Evolutionary conservation across 2,329 filamentous ascomycete species (phyloP), one percentile per base, ranked within the genome.

Genomic region (Fusarium agapanthi): DNA sequence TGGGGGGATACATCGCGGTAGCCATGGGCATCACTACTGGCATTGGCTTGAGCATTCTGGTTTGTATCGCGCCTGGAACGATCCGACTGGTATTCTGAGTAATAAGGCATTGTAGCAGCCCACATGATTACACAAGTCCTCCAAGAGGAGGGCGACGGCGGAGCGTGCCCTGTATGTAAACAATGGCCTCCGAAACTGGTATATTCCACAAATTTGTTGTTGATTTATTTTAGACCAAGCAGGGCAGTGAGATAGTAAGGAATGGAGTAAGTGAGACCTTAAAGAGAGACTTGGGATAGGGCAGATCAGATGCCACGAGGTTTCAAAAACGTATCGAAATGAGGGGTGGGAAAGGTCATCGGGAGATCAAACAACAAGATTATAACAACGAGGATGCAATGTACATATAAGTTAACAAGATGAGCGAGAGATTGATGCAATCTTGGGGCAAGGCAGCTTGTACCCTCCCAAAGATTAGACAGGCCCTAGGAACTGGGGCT

Each of bases 391-490:
- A 77, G 68, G 70, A 73, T 64, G 68, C 66, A 67, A 65, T 69
- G 72, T 75, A 75, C 72, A 75, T 76, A 78, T 58, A 58, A 58
- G 55, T 58, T 76, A 74, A 38, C 24, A 28, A 72, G 67, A 71
- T 66, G 75, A 75, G 61, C 59, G 65, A 74, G 76, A 78, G 76
- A 78, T 76, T 78, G 76, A 77, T 78, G 76, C 74, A 78, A 78
- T 78, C 75, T 78, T 77, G 76, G 76, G 75, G 69, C 72, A 72
- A 71, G 65, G 73, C 67, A 57, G 71, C 67, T 77, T 68, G 69
- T 71, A 74, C 67, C 76, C 73, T 75, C 67, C 66, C 65, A 75
- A 74, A 74, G 75, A 76, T 73, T 76, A 75, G 73, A 75, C 75
- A 74, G 68, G 68, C 70, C 75, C 73, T 73, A 72, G 70, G 64